Evolutionary conservation across 1,139 yeast species (phyloP).

Genomic region (Yamadazyma dushanensis): DNA sequence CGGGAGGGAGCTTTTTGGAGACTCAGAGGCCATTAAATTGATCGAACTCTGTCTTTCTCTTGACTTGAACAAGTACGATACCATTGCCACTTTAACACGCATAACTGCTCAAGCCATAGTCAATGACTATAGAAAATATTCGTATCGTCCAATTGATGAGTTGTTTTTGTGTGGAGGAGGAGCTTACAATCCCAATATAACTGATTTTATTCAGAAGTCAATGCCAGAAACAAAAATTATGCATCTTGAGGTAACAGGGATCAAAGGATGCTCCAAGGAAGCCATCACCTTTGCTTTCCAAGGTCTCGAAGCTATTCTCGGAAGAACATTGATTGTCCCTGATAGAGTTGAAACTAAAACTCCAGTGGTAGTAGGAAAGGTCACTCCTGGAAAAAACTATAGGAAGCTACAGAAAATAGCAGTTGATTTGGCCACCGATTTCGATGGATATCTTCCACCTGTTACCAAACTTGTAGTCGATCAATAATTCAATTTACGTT

Average conservation of each 20-base stretch:
- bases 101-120: slow-evolving; percentile 15
- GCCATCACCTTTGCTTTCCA: slow-evolving; percentile 16
- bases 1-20: slow-evolving; percentile 16
- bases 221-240: slow-evolving; percentile 12
- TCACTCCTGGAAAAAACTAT: slow-evolving; percentile 9
- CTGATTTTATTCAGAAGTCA: slow-evolving; percentile 7
- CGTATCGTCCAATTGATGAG: slow-evolving; percentile 11
- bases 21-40: slow-evolving; percentile 11
- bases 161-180: slow-evolving; percentile 16
- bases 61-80: slow-evolving; percentile 10
- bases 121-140: slow-evolving; percentile 12
- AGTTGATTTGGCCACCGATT: too few relatives aligned
- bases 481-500: not conserved
- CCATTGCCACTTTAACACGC: slow-evolving; percentile 14
- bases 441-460: too few relatives aligned
- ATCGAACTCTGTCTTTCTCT: slow-evolving; percentile 6
- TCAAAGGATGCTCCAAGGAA: slow-evolving; percentile 12
- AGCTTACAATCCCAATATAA: slow-evolving; percentile 14
- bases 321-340: slow-evolving; percentile 13
- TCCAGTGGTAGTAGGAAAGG: slow-evolving; percentile 13
- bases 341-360: slow-evolving; percentile 12
- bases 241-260: slow-evolving; percentile 13
- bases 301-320: slow-evolving; percentile 14
- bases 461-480: not conserved
- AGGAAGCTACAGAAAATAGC: slow-evolving; percentile 2